These are phyloP conservation scores for Nitzschia sp. DNA, from an alignment of 108 stramenopile genomes.

Conservation along the genomic window DNA sequence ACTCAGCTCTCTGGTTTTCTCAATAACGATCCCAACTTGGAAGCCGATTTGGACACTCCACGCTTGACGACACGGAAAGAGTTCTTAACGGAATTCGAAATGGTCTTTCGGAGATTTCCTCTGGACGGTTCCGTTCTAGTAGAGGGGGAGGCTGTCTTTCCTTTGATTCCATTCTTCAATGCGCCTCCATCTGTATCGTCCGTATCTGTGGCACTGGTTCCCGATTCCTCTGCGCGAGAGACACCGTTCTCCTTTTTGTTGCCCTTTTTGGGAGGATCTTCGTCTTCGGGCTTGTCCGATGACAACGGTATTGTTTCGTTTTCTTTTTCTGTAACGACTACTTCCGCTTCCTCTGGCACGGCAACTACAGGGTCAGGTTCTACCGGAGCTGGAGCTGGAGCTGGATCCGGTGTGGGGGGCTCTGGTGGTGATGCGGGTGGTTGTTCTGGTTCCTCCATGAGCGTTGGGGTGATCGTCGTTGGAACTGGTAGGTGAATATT, in stretches of 20 bases:
- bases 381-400: no score
- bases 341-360: no score
- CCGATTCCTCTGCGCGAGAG: slow-evolving; percentile 5
- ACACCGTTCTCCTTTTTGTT: neutral
- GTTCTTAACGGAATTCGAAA: neutral
- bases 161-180: neutral
- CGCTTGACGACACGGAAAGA: slow-evolving; percentile 3
- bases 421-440: no score
- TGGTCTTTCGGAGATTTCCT: no score
- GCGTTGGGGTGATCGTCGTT: no score
- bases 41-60: slow-evolving; percentile 12
- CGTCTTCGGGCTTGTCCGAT: no score
- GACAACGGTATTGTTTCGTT: no score
- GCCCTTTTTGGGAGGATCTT: neutral
- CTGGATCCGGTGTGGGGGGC: no score
- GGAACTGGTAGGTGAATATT: no score
- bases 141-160: neutral
- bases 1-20: neutral
- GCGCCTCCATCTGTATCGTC: neutral
- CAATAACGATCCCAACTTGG: slow-evolving; percentile 3
- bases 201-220: neutral
- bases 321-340: no score
- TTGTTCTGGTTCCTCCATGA: no score
- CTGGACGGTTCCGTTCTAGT: neutral
- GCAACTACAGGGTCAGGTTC: no score